phyloP scores from a whole-genome alignment of 805 yeast species.

The Komagataella phaffii region DNA sequence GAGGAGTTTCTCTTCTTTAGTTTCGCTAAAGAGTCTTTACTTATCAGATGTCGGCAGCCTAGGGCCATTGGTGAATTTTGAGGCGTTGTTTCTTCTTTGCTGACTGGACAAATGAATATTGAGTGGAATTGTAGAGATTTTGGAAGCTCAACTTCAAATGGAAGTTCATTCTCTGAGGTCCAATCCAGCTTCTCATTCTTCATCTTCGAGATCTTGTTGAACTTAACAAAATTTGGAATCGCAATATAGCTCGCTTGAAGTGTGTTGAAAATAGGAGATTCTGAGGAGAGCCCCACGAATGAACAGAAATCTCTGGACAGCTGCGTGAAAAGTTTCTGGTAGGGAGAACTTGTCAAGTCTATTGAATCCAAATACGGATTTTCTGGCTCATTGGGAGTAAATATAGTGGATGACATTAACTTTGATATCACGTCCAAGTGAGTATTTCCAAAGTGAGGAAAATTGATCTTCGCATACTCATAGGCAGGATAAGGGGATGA shows the following conservation, averaged over 20 bases:
- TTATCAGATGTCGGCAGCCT: conserved; percentile 50
- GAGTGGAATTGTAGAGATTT: conserved; percentile 41
- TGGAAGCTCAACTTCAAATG: conserved; percentile 49
- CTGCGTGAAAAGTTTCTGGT: conserved; percentile 8
- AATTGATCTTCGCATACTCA: conserved; percentile 27
- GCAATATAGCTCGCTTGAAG: conserved; percentile 39
- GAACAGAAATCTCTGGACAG: conserved; percentile 37
- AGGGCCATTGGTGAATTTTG: conserved; percentile 49
- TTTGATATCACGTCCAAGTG: conserved; percentile 29
- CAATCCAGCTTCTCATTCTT: conserved; percentile 30
- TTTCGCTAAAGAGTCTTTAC: conserved; percentile 36
- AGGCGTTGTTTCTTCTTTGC: conserved; percentile 48
- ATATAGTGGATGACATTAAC: conserved; percentile 24
- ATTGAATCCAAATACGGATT: not conserved
- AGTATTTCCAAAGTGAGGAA: conserved; percentile 23
- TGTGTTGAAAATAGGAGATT: conserved; percentile 38
- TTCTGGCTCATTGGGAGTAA: conserved; percentile 1
- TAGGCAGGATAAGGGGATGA: conserved; percentile 18
- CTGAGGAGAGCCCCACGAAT: conserved; percentile 31
- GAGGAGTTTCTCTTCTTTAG: conserved; percentile 26
- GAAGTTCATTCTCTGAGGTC: conserved; percentile 46
- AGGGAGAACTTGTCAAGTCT: conserved; percentile 5
- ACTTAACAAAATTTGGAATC: conserved; percentile 37
- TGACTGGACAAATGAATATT: conserved; percentile 58
- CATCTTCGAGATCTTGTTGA: conserved; percentile 18